phyloP scores from a whole-genome alignment of 352 stramenopile genomes.

The Phytophthora sp. region DNA sequence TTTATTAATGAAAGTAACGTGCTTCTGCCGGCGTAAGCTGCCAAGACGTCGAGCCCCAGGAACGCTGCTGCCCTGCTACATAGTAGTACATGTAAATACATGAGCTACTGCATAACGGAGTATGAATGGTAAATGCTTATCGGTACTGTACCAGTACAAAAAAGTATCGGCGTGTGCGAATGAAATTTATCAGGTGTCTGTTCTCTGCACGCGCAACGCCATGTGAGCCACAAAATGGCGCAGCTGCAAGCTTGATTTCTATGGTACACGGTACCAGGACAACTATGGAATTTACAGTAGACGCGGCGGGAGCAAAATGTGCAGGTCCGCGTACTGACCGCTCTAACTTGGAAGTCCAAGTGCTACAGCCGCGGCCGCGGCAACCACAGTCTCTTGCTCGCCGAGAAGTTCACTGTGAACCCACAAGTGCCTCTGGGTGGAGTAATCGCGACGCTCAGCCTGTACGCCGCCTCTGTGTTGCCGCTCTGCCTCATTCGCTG shows the following conservation, averaged over 20 bases:
- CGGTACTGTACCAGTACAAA: no score
- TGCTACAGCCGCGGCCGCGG: neutral
- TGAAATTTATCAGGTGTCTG: conserved; percentile 16
- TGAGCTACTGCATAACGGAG: no score
- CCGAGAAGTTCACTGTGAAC: neutral
- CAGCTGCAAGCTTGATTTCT: conserved; percentile 25
- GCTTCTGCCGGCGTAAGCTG: no score
- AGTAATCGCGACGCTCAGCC: conserved; percentile 10
- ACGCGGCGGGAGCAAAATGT: no score
- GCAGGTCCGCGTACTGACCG: no score
- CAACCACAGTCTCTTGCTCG: conserved; percentile 11
- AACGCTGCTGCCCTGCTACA: no score
- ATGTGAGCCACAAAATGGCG: conserved; percentile 23
- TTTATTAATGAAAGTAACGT: no score
- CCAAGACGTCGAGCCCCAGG: no score
- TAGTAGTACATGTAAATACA: no score
- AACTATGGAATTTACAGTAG: conserved; percentile 20
- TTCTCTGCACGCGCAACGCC: neutral
- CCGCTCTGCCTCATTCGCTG: conserved; percentile 18
- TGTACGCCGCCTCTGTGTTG: neutral
- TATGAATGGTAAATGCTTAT: no score
- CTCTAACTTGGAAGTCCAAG: no score
- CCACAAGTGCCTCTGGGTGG: neutral
- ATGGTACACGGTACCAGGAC: conserved; percentile 10
- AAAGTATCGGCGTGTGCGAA: conserved; percentile 9